Percentiles rank a stretch among this genome's conserved stretches.
Evolutionary conservation across 768 basidiomycete species (phyloP).

Genomic region (Amanita muscaria): DNA sequence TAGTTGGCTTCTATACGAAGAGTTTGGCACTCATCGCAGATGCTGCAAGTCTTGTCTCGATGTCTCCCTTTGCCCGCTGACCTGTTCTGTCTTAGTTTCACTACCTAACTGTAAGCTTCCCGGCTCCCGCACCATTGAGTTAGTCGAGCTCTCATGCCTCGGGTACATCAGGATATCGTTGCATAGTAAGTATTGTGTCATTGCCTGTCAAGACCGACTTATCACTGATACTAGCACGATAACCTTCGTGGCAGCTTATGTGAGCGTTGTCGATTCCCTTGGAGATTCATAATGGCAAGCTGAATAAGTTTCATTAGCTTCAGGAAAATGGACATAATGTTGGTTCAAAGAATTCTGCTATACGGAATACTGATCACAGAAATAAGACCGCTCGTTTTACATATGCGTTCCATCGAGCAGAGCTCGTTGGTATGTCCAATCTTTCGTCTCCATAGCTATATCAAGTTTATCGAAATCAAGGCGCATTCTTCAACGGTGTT

Average conservation of each 20-base stretch:
- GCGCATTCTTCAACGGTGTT: slow-evolving; percentile 47
- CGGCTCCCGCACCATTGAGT: slow-evolving; percentile 5
- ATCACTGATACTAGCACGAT: slow-evolving; percentile 25
- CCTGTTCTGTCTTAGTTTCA: slow-evolving; percentile 33
- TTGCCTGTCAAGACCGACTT: neutral
- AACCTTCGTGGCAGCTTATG: slow-evolving; percentile 38
- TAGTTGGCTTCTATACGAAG: slow-evolving; percentile 47
- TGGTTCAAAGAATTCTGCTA: slow-evolving; percentile 11
- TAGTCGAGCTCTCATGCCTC: neutral
- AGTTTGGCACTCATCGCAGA: slow-evolving; percentile 50
- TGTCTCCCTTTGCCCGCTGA: slow-evolving; percentile 2
- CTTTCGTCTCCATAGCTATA: no score
- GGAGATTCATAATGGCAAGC: neutral
- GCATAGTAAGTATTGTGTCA: slow-evolving; percentile 27
- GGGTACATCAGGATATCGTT: slow-evolving; percentile 31
- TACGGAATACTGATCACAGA: neutral
- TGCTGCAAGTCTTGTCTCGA: slow-evolving; percentile 30
- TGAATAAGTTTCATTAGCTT: slow-evolving; percentile 21
- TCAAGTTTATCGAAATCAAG: slow-evolving; percentile 18
- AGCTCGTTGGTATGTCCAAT: slow-evolving; percentile 43
- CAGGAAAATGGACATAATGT: slow-evolving; percentile 37
- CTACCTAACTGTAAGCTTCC: slow-evolving; percentile 38
- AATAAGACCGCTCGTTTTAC: slow-evolving; percentile 41
- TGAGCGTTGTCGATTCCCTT: slow-evolving; percentile 18
- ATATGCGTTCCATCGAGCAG: slow-evolving; percentile 47